Evolutionary conservation across 371 early-diverging fungal genomes (phyloP).

Genomic region (Polyrhizophydium stewartii): DNA sequence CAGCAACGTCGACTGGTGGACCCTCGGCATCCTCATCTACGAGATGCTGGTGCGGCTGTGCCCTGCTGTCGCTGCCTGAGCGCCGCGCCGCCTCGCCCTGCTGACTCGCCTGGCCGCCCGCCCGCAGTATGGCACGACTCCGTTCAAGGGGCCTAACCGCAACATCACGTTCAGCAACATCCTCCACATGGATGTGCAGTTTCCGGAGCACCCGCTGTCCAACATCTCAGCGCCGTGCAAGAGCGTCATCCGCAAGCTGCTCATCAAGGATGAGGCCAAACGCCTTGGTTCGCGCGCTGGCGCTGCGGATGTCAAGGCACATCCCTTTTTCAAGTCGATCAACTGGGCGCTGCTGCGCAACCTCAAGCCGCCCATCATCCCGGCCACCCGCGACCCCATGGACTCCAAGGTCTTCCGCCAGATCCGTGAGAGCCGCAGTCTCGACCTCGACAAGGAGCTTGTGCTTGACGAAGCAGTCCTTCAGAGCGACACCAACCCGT

Average conservation of each 20-base stretch:
- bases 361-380: constrained; percentile 85
- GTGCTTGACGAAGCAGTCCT: not conserved
- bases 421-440: constrained; percentile 57
- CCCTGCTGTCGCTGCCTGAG: not conserved
- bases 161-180: constrained; percentile 83
- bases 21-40: constrained; percentile 69
- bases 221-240: constrained; percentile 56
- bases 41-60: constrained; percentile 75
- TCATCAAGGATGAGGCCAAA: constrained; percentile 80
- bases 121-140: constrained; percentile 72
- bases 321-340: constrained; percentile 86
- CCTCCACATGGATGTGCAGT: constrained; percentile 68
- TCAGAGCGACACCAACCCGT: constrained; percentile 19
- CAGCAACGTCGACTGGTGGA: constrained; percentile 74
- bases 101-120: not conserved
- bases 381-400: constrained; percentile 51
- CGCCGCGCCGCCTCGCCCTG: not conserved
- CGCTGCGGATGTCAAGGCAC: constrained; percentile 90
- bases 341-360: constrained; percentile 92
- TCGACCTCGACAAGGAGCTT: constrained; percentile 56
- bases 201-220: constrained; percentile 47
- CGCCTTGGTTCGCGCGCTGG: constrained; percentile 86
- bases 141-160: constrained; percentile 88
- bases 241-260: constrained; percentile 71
- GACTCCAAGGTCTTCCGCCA: constrained; percentile 62